phyloP scores from a whole-genome alignment of 2,329 filamentous ascomycete genomes.

The Didymella lethalis region DNA sequence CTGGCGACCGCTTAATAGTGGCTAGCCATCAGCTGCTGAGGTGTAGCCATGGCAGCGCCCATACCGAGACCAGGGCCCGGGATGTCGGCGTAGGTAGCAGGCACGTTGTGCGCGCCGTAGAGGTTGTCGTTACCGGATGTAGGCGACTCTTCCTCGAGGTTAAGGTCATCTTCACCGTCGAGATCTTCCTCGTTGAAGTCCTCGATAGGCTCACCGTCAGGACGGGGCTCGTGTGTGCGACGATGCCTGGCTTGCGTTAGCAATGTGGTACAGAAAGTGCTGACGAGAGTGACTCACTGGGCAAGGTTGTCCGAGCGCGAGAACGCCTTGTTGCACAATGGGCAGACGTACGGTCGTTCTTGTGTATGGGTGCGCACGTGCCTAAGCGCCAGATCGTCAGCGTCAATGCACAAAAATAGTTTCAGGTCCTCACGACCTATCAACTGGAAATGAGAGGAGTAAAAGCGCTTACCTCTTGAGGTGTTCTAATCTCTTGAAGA shows the following conservation, averaged over 20 bases:
- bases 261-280: slow-evolving; percentile 19
- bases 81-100: slow-evolving; percentile 47
- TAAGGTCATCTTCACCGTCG: slow-evolving; percentile 86
- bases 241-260: slow-evolving; percentile 64
- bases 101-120: slow-evolving; percentile 38
- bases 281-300: slow-evolving; percentile 69
- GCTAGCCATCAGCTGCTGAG: slow-evolving; percentile 55
- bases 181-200: slow-evolving; percentile 80
- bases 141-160: slow-evolving; percentile 79
- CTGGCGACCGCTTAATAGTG: slow-evolving; percentile 48
- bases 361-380: slow-evolving; percentile 99
- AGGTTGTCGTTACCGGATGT: slow-evolving; percentile 72
- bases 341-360: slow-evolving; percentile 97
- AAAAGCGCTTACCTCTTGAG: slow-evolving; percentile 86
- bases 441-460: slow-evolving; percentile 38
- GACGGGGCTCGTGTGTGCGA: slow-evolving; percentile 80
- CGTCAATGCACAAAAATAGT: slow-evolving; percentile 54
- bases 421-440: slow-evolving; percentile 19
- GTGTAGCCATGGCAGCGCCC: slow-evolving; percentile 52
- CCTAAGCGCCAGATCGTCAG: slow-evolving; percentile 65
- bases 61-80: slow-evolving; percentile 46
- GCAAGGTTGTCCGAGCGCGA: slow-evolving; percentile 98
- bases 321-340: slow-evolving; percentile 98
- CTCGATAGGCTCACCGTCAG: slow-evolving; percentile 68
- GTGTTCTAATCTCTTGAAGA: slow-evolving; percentile 99